Base-by-base conservation (phyloP, 768 basidiomycete genomes). In the Tubosaeta sp. region DNA sequence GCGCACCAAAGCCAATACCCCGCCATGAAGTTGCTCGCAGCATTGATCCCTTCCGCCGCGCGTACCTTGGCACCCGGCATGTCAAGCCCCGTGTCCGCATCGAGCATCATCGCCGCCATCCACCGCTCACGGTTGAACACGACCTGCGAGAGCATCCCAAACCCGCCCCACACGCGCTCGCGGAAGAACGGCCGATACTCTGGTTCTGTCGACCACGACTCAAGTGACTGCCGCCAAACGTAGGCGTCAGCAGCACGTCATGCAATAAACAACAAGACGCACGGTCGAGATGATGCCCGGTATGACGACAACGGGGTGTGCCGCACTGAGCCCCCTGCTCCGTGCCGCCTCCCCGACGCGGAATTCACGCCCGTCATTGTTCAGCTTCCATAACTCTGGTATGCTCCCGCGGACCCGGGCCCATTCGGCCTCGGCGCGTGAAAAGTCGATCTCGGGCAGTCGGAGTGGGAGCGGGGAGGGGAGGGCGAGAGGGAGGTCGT, bases 1-100 rank as follows among this genome's bases (percentile, higher is more conserved):
- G 14, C 71, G 47, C 61, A 85, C 91, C 93, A 95, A 47, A 95
- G 83, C 94, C 94, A 98, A 65, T 94, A 99, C 1, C 94, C 93
- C 64, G 86, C 83, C 50, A 93, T 82, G 58, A 91, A 87, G 58
- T 77, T 85, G 55, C 87, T 89, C 3, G 92, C 94, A 0, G 92
- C 92, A 62, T 91, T 88, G 19, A 95, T 82, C 0, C 94, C 94
- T 67, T 96, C 90, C 0, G 91, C 92, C 12, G 94, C 91, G 31
- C 95, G 78, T 51, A 98, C 83, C 66, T 92, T 96, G 40, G 81
- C 83, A 14, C 82, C 86, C 0, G 83, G 80, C 3, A 91, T 89
- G 62, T 99, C 95, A 6, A 99, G 76, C 0, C 95, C 95, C 0
- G 94, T 96, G 16, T 85, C 75, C 0, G 90, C 87, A 66, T 99